A percentile compares a stretch with the other conserved stretches of the same genome.
phyloP scores from a whole-genome alignment of 108 stramenopile species.

The Seminavis robusta region DNA sequence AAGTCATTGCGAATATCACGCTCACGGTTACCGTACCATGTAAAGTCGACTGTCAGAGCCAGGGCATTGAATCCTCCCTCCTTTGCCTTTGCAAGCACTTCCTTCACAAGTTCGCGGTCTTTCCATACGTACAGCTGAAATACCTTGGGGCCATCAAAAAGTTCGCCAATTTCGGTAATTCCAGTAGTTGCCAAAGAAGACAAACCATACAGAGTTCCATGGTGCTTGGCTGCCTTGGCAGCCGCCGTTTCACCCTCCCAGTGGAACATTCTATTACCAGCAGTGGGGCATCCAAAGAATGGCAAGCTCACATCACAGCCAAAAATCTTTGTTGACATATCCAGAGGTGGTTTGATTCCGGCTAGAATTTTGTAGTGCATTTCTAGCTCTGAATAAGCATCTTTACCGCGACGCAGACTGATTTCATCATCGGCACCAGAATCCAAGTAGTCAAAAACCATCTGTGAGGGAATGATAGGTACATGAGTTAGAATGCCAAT shows the following conservation, averaged over 20 bases:
- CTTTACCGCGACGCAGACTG: constrained; percentile 82
- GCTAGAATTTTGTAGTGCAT: constrained; percentile 90
- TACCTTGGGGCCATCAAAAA: constrained; percentile 79
- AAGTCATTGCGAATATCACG: constrained; percentile 96
- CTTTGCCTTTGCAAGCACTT: constrained; percentile 91
- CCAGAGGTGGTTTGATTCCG: constrained; percentile 88
- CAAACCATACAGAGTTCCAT: constrained; percentile 86
- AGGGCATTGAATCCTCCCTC: constrained; percentile 93
- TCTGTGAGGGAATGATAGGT: constrained; percentile 32
- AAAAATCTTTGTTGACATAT: constrained; percentile 80
- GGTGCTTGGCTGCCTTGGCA: constrained; percentile 78
- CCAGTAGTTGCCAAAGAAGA: constrained; percentile 85
- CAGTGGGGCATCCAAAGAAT: constrained; percentile 90
- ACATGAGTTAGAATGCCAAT: not conserved
- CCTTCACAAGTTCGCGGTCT: constrained; percentile 91
- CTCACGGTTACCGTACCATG: constrained; percentile 96
- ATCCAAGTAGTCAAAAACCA: constrained; percentile 93
- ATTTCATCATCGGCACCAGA: constrained; percentile 92
- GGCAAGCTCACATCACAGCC: constrained; percentile 80
- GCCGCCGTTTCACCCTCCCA: constrained; percentile 92
- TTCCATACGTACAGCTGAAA: constrained; percentile 99
- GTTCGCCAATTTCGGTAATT: constrained; percentile 73
- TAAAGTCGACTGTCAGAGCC: constrained; percentile 96
- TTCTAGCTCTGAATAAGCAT: constrained; percentile 86
- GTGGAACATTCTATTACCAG: constrained; percentile 93